Base-by-base conservation (phyloP, 192 early-diverging fungal species). In the Rhizophagus prolifer region DNA sequence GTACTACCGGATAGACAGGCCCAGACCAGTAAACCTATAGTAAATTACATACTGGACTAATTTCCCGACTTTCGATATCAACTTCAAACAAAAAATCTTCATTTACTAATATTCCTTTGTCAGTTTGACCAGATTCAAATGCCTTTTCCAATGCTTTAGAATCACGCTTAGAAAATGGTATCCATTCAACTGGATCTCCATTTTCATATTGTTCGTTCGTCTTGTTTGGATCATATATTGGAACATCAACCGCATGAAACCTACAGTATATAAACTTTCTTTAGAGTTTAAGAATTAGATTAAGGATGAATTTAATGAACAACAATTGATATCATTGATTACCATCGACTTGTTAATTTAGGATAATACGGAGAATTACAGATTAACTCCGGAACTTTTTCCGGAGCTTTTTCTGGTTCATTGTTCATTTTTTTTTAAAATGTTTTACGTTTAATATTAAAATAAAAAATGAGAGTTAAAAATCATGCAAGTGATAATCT, bases 31-130 rank as follows among this genome's bases (percentile, higher is more conserved):
- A 96, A 1, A 92, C 88, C 88, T 82, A 28, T 63, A 12, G 19
- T 44, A 25, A 12, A n/a, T 16, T 63, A 85, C 83, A 75, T 77
- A 85, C 83, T 10, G 83, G 81, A 70, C 74, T 87, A 23, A 94
- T 88, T 64, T 89, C 90, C 78, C 86, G 83, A 34, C 89, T 86
- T 30, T 84, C 81, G 23, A 95, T 88, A 80, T 94, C 85, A 47
- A 93, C 93, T 81, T 94, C 92, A 84, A 91, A 94, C 44, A 95
- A 81, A 73, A 89, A 81, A 74, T 95, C 94, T 74, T 95, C 92
- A 71, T 92, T 91, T 9, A 93, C 91, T 25, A 88, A 79, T 13
- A 94, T 88, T 59, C 80, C 88, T 23, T 81, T 68, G 60, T 74
- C 54, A 1, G 46, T 68, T 38, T 68, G 68, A 0, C 63, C 83